phyloP scores from a whole-genome alignment of 805 yeast genomes.

The Torulaspora maleeae region DNA sequence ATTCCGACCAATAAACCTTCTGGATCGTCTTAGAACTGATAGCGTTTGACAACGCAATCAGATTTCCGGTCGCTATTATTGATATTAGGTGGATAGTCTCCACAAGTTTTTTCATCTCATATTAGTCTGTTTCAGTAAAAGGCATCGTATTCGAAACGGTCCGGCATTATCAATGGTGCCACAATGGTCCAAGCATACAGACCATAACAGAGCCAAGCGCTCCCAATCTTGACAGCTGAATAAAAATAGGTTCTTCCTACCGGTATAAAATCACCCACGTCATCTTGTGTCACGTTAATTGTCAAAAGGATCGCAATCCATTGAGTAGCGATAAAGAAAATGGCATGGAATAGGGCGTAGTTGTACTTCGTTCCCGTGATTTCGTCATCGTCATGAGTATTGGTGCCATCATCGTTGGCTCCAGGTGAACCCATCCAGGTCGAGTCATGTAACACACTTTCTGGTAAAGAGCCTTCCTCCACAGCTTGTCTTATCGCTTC shows the following conservation, averaged over 20 bases:
- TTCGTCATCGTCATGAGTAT: conserved; percentile 44
- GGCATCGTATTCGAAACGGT: conserved; percentile 54
- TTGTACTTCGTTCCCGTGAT: conserved; percentile 76
- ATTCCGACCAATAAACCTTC: conserved; percentile 31
- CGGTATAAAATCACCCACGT: conserved; percentile 85
- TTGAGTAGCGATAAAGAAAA: conserved; percentile 92
- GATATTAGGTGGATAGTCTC: neutral
- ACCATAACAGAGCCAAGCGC: conserved; percentile 87
- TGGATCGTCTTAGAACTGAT: conserved; percentile 7
- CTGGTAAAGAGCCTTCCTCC: conserved; percentile 93
- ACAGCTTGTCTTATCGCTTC: conserved; percentile 92
- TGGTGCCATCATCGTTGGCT: conserved; percentile 34
- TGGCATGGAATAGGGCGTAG: conserved; percentile 81
- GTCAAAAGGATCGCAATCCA: conserved; percentile 93
- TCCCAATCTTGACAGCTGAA: conserved; percentile 87
- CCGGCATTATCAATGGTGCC: conserved; percentile 90
- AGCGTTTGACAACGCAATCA: neutral
- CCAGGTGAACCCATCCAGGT: conserved; percentile 45
- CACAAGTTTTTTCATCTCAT: neutral
- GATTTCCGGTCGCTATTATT: neutral
- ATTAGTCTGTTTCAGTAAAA: conserved; percentile 12
- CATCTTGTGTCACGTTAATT: conserved; percentile 80
- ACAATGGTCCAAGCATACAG: conserved; percentile 86
- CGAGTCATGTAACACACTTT: conserved; percentile 76
- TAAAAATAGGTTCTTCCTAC: conserved; percentile 96